Conservation (phyloP, 1,284 basidiomycete genomes). For the Clitocybe nebularis region DNA sequence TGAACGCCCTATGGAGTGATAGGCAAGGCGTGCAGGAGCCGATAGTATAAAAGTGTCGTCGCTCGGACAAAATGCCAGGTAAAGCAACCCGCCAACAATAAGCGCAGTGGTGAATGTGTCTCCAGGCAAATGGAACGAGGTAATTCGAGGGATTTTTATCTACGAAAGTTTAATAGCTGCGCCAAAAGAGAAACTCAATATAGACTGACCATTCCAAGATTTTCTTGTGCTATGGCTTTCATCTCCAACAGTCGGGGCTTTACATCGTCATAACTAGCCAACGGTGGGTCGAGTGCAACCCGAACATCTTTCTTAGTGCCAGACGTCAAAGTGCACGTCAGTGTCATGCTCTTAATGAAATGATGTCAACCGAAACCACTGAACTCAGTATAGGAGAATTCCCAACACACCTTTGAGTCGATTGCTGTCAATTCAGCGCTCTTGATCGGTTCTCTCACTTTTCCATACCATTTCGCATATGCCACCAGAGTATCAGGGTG, state of each 20-base stretch:
- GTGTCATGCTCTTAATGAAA: slow-evolving; percentile 75
- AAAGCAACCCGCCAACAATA: slow-evolving; percentile 27
- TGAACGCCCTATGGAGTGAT: slow-evolving; percentile 15
- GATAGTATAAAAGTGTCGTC: slow-evolving; percentile 23
- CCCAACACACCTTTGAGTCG: slow-evolving; percentile 48
- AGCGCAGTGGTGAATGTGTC: slow-evolving; percentile 16
- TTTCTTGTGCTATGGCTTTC: slow-evolving; percentile 22
- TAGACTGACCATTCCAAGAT: slow-evolving; percentile 51
- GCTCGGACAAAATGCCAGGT: slow-evolving; percentile 39
- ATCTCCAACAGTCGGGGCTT: slow-evolving; percentile 63
- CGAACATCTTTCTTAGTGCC: slow-evolving; percentile 45
- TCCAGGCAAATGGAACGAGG: slow-evolving; percentile 46
- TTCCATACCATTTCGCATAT: slow-evolving; percentile 72
- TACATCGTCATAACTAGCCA: slow-evolving; percentile 71
- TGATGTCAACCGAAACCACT: too few relatives aligned
- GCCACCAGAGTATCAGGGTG: slow-evolving; percentile 79
- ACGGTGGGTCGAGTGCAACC: slow-evolving; percentile 63
- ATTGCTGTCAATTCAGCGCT: slow-evolving; percentile 66
- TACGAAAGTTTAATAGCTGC: slow-evolving; percentile 21
- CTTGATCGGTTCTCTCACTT: slow-evolving; percentile 48
- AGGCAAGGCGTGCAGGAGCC: slow-evolving; percentile 23
- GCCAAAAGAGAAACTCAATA: background rate
- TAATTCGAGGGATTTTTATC: slow-evolving; percentile 62
- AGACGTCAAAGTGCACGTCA: slow-evolving; percentile 54
- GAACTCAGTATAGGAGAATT: background rate